Evolutionary conservation across 148 eudicot species (phyloP).

Genomic region (Mesembryanthemum crystallinum): DNA sequence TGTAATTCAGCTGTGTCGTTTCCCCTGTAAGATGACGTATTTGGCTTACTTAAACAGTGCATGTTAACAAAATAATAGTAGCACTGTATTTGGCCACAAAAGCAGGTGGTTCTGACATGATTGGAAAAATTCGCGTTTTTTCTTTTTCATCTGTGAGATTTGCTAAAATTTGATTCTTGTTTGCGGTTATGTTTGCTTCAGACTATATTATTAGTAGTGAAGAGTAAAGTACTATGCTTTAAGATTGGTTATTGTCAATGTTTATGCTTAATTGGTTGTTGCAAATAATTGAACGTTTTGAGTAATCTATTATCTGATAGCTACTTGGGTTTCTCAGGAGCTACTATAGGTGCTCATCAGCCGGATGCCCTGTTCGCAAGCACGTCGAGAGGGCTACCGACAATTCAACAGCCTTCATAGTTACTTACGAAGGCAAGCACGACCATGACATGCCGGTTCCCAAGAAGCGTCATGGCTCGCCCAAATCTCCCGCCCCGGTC

Average conservation of each 20-base stretch:
- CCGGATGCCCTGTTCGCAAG: conserved; percentile 88
- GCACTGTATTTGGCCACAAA: not conserved
- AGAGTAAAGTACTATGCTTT: too few species aligned
- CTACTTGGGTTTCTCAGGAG: conserved; percentile 47
- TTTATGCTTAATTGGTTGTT: not conserved
- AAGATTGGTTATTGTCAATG: not conserved
- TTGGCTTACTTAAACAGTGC: not conserved
- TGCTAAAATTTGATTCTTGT: conserved; percentile 1
- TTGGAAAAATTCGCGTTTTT: too few species aligned
- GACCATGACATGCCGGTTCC: conserved; percentile 77
- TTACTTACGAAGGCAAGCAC: conserved; percentile 76
- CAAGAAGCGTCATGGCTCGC: conserved; percentile 47
- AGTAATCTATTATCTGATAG: not conserved
- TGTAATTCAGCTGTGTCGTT: not conserved
- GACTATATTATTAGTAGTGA: not conserved
- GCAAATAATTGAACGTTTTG: not conserved
- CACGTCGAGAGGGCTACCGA: conserved; percentile 75
- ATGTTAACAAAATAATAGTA: not conserved
- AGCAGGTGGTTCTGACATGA: conserved; percentile 2
- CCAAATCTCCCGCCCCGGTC: conserved; percentile 25
- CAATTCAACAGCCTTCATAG: conserved; percentile 39
- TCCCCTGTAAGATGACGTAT: not conserved
- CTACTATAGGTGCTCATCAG: conserved; percentile 82
- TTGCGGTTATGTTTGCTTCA: not conserved
- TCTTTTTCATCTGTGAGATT: not conserved